Evolutionary conservation across 257 asterid species (phyloP), one percentile per base, ranked within the genome.

Genomic region (Solanum microdontum): DNA sequence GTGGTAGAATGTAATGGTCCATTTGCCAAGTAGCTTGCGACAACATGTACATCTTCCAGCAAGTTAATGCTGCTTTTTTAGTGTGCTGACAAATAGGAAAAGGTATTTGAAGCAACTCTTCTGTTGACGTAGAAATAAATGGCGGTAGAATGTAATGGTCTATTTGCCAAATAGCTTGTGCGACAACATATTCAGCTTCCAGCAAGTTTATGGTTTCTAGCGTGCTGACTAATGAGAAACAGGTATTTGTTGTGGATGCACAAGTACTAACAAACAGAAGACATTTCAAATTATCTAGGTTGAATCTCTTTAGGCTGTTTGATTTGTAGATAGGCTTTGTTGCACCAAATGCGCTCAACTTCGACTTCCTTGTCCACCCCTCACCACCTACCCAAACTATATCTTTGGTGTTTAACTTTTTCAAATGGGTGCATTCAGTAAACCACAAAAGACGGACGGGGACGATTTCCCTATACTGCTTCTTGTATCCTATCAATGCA

Each of bases 401-500:
- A 2, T 69, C 26, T 26, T 32, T 66, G 15, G 37, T 66, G 79
- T 13, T 66, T 84, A 40, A 32, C 79, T 34, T 37, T n/a, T 40
- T 58, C 82, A 80, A 26, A 36, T 43, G 14, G 68, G 17, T 48
- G 84, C 68, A 21, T 79, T 79, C 24, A 80, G 26, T 45, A 80
- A 8, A 4, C 1, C 15, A 80, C 17, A 26, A 36, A 1, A 11
- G 55, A 26, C 68, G 3, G 3, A 43, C 3, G 6, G 66, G 66
- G 26, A 80, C 3, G 1, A 79, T 80, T 45, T 37, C 28, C 28
- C 11, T 4, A 24, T 17, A 45, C 43, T 80, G 19, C 40, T 48
- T 76, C 28, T 9, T 80, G 40, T 45, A 43, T 45, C 37, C 26
- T 26, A 80, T 45, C 84, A 80, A 80, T 80, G 85, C 68, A 80